Evolutionary conservation across 805 yeast species (phyloP).

Genomic region (Dipodascus geniculatus): DNA sequence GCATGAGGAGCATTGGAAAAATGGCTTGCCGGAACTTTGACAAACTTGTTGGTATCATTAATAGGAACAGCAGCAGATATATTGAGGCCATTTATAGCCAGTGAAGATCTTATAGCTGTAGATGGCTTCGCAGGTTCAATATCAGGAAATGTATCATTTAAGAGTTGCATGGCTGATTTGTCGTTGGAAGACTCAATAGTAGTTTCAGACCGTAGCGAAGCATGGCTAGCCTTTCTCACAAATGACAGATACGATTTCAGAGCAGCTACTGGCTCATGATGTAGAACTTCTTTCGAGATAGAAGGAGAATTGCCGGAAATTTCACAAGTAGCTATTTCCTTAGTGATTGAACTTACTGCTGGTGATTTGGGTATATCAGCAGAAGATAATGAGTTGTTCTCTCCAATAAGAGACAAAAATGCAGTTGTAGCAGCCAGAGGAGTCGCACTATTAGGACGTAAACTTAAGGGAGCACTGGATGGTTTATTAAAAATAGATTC

Average conservation of each 20-base stretch:
- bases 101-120: neutral
- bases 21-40: neutral
- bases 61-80: neutral
- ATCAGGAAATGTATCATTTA: neutral
- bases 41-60: neutral
- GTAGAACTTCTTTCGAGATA: neutral
- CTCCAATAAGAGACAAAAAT: neutral
- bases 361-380: conserved; percentile 3
- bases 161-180: neutral
- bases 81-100: neutral
- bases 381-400: neutral
- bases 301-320: neutral
- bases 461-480: neutral
- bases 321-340: neutral
- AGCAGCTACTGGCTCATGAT: neutral
- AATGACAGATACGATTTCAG: neutral
- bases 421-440: conserved; percentile 2
- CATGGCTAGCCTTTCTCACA: neutral
- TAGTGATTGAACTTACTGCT: neutral
- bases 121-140: neutral
- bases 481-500: conserved; percentile 5
- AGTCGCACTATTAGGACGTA: neutral
- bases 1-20: neutral
- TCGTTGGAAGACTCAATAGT: neutral
- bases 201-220: neutral